Base-by-base conservation (phyloP, 805 yeast genomes). In the Wickerhamomyces sydowiorum region DNA sequence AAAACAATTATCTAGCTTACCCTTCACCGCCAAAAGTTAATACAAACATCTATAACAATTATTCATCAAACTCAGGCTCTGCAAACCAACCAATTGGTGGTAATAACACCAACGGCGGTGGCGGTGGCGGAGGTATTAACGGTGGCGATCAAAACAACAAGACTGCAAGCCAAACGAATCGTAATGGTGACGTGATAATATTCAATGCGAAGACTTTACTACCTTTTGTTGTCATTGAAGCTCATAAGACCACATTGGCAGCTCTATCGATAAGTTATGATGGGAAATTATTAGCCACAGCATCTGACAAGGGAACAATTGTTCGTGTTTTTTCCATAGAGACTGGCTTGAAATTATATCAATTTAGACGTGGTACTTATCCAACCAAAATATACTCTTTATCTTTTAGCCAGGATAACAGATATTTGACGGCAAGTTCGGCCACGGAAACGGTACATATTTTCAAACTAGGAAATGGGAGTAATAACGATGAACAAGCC, bases 361-460 rank as follows among this genome's bases (percentile, higher is more conserved):
- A 85, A 52, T 84, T 82, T 55, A 69, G 95, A 55, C 70, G 95
- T 57, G 95, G 95, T 1, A 80, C 91, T 2, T 90, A 90, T 57
- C 86, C 87, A 3, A 86, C 97, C 2, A 75, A 70, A 47, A 86
- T 93, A 15, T 79, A 78, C 52, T 82, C 95, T 10, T 68, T 93
- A 49, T 72, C 78, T 29, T 93, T 93, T 63, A 83, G 87, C 47
- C 66, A 70, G 21, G 84, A 85, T 48, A 81, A 85, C 45, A 70
- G 72, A 14, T 76, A 83, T 47, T 67, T 93, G 24, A 76, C 87
- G n/a, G 96, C 91, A 21, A 78, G 91, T 10, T 83, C 95, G 22
- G 79, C 95, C 2, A 87, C 95, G 18, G 95, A 86, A 35, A 93
- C 99, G 0, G 90, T 93, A 19, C 99, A 93, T 61, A 79, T 93